phyloP scores from a whole-genome alignment of 2,329 filamentous ascomycete genomes.

The Thelonectria rubi region DNA sequence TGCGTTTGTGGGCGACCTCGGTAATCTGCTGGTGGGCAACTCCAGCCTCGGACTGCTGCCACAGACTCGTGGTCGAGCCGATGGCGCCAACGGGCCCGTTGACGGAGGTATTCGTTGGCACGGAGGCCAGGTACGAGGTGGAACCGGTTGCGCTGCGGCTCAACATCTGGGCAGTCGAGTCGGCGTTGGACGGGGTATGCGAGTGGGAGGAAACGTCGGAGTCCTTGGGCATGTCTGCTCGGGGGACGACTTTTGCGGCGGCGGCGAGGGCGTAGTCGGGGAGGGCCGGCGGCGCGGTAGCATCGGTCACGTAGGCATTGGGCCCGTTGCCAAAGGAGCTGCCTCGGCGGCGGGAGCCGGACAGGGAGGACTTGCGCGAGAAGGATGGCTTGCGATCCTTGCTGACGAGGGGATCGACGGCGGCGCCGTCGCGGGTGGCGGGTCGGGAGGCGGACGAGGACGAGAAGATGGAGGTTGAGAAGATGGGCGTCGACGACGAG shows the following conservation, averaged over 20 bases:
- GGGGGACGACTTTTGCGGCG: conserved; percentile 54
- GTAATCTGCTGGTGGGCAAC: conserved; percentile 74
- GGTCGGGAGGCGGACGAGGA: conserved; percentile 48
- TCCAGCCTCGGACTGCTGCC: conserved; percentile 57
- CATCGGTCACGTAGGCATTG: conserved; percentile 55
- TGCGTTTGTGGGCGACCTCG: conserved; percentile 88
- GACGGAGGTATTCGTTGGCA: conserved; percentile 26
- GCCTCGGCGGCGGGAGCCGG: conserved; percentile 54
- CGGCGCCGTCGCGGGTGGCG: conserved; percentile 51
- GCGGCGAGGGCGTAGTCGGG: conserved; percentile 63
- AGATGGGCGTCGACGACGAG: conserved; percentile 46
- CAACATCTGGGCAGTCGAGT: conserved; percentile 56
- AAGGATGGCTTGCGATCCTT: conserved; percentile 64
- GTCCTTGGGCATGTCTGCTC: conserved; percentile 33
- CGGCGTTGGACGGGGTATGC: conserved; percentile 41
- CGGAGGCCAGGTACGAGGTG: conserved; percentile 39
- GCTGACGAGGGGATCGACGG: conserved; percentile 38
- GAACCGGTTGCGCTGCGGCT: conserved; percentile 52
- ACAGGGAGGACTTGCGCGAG: conserved; percentile 63
- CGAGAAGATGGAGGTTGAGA: conserved; percentile 50
- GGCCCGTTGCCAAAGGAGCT: conserved; percentile 51
- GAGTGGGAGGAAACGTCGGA: conserved; percentile 24
- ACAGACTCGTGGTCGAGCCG: conserved; percentile 36
- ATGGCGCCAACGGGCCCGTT: conserved; percentile 26
- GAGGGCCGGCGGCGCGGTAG: conserved; percentile 60